Evolutionary conservation across 2,329 filamentous ascomycete species (phyloP), one percentile per base, ranked within the genome.

Genomic region (Aureobasidium zeae): DNA sequence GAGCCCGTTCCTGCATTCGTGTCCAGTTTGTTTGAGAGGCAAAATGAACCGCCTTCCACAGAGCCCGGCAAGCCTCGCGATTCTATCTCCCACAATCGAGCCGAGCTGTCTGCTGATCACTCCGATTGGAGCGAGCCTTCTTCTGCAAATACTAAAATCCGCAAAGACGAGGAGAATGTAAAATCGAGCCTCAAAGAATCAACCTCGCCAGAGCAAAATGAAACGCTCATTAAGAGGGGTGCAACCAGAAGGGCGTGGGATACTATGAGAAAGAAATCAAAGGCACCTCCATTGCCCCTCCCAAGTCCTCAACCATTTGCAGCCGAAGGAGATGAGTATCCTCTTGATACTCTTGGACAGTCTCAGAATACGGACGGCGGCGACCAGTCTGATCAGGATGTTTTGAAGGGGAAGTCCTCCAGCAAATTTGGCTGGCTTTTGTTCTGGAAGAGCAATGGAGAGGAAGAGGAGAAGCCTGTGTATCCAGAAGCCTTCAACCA

Each of bases 401-500:
- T 49, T 7, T 45, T 49, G 6, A 49, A 42, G 22, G 55, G 57
- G 48, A 59, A 57, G 42, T 55, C 51, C 53, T 45, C 48, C 6
- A 48, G 57, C 15, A 44, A 38, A n/a, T 47, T 47, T 13, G 28
- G 36, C 28, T 56, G 57, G 49, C 30, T 60, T 2, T 35, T 47
- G 12, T 60, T 60, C 45, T 61, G 59, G 58, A 53, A 50, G 46
- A 52, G 53, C 4, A 44, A 50, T 4, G 48, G 49, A 2, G 53
- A 55, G 9, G 43, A 51, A 10, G 53, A 58, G 21, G 59, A 25
- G 26, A 46, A 52, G 28, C 49, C 49, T 16, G 60, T 65, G 6
- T 93, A 94, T 54, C 74, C 77, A 0, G 48, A 67, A 2, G 77
- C 82, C 0, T 78, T 75, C 55, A 76, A 83, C 49, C 61, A 75